Conservation (phyloP, 2,329 filamentous ascomycete species). For the Fusarium sororula region DNA sequence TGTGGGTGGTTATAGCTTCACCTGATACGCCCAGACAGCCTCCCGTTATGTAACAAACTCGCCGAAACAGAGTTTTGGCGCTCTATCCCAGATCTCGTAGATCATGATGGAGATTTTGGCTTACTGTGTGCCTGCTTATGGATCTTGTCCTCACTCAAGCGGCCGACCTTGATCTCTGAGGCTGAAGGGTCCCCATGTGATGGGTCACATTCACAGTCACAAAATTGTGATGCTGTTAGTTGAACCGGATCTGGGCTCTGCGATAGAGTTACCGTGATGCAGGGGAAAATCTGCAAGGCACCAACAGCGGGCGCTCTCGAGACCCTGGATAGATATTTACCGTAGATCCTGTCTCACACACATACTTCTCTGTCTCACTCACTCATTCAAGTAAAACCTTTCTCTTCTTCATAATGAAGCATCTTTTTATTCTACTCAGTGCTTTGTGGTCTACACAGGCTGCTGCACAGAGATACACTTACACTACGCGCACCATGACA, state of each 20-base stretch:
- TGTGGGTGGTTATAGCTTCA: neutral
- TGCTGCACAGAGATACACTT: constrained; percentile 38
- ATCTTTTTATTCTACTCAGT: constrained; percentile 7
- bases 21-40: neutral
- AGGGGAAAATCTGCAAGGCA: constrained; percentile 26
- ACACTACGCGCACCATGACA: constrained; percentile 38
- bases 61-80: constrained; percentile 2
- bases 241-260: constrained; percentile 12
- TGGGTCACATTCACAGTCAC: neutral
- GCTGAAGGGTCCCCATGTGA: constrained; percentile 6
- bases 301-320: neutral
- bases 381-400: neutral
- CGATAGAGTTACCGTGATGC: constrained; percentile 29
- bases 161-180: constrained; percentile 10
- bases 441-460: constrained; percentile 14
- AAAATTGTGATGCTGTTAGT: neutral
- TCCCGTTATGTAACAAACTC: constrained; percentile 5
- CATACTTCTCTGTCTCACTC: constrained; percentile 6
- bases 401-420: constrained; percentile 31
- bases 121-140: constrained; percentile 2
- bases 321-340: constrained; percentile 30
- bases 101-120: constrained; percentile 2
- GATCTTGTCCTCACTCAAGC: neutral
- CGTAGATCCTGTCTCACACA: constrained; percentile 34
- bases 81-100: neutral